These are phyloP conservation scores for Penicillium sp. DNA, from an alignment of 2,329 filamentous ascomycete genomes.

Conservation along the genomic window DNA sequence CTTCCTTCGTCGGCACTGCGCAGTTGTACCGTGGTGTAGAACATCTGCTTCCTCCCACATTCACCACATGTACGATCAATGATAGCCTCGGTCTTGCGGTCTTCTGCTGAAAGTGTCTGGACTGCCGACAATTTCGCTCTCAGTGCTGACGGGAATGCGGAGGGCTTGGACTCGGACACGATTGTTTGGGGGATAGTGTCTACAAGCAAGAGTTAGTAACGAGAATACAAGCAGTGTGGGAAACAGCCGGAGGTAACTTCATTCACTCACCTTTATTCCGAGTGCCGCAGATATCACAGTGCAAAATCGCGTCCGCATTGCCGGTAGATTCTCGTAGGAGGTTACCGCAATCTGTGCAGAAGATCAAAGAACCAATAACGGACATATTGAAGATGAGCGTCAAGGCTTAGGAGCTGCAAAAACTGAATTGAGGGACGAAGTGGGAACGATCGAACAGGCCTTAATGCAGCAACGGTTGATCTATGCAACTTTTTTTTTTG, in stretches of 20 bases:
- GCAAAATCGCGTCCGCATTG: conserved; percentile 68
- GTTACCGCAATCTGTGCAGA: conserved; percentile 90
- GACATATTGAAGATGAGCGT: conserved; percentile 57
- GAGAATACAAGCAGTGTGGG: neutral
- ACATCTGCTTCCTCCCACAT: conserved; percentile 78
- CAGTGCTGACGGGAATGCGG: conserved; percentile 85
- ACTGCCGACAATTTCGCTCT: conserved; percentile 82
- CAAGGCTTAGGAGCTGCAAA: neutral
- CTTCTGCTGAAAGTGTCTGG: conserved; percentile 73
- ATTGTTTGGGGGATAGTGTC: conserved; percentile 74
- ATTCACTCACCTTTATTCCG: conserved; percentile 69
- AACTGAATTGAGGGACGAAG: neutral
- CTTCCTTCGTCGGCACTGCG: conserved; percentile 92
- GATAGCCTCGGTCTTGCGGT: conserved; percentile 68
- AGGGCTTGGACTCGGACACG: conserved; percentile 77
- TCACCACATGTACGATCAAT: conserved; percentile 70
- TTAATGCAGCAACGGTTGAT: conserved; percentile 1
- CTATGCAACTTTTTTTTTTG: conserved; percentile 23
- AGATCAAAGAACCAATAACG: conserved; percentile 83
- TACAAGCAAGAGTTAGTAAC: conserved; percentile 33
- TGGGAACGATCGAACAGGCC: neutral
- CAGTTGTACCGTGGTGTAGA: conserved; percentile 78
- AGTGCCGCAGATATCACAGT: conserved; percentile 81
- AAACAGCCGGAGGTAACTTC: neutral
- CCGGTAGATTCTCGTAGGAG: conserved; percentile 77